Evolutionary conservation across 139 green algal species (phyloP).

Genomic region (Nannochloris sp.): DNA sequence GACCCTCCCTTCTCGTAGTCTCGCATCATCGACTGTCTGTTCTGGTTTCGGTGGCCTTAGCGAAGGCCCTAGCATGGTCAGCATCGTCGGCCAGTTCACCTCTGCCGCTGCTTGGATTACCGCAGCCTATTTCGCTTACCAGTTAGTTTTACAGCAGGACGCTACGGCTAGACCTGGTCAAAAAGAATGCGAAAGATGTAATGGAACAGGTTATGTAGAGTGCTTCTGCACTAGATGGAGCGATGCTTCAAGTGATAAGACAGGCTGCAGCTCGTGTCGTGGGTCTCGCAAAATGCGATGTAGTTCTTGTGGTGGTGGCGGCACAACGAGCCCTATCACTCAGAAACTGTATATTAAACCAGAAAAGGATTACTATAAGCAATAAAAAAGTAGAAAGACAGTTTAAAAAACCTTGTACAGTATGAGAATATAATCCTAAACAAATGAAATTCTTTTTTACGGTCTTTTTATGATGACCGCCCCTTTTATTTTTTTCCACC

Average conservation of each 20-base stretch:
- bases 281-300: slow-evolving; percentile 19
- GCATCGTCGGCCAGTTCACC: neutral
- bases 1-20: too few relatives aligned
- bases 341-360: slow-evolving; percentile 12
- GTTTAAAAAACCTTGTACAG: too few relatives aligned
- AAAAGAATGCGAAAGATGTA: slow-evolving; percentile 18
- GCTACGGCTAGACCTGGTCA: neutral
- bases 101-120: slow-evolving; percentile 3
- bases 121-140: neutral
- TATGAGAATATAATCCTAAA: neutral
- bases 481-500: too few relatives aligned
- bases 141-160: neutral
- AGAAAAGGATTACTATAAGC: slow-evolving; percentile 16
- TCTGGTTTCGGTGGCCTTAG: too few relatives aligned
- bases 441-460: neutral
- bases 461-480: neutral
- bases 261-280: slow-evolving; percentile 18
- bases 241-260: slow-evolving; percentile 6
- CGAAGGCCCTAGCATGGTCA: too few relatives aligned
- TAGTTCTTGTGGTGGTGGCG: slow-evolving; percentile 18
- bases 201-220: slow-evolving; percentile 16
- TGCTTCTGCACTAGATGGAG: slow-evolving; percentile 29
- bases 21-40: too few relatives aligned
- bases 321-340: slow-evolving; percentile 25
- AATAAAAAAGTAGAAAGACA: too few relatives aligned